A percentile compares a stretch with the other conserved stretches of the same genome.
phyloP scores from a whole-genome alignment of 2,329 filamentous ascomycete species.

The Fusarium austroafricanum region DNA sequence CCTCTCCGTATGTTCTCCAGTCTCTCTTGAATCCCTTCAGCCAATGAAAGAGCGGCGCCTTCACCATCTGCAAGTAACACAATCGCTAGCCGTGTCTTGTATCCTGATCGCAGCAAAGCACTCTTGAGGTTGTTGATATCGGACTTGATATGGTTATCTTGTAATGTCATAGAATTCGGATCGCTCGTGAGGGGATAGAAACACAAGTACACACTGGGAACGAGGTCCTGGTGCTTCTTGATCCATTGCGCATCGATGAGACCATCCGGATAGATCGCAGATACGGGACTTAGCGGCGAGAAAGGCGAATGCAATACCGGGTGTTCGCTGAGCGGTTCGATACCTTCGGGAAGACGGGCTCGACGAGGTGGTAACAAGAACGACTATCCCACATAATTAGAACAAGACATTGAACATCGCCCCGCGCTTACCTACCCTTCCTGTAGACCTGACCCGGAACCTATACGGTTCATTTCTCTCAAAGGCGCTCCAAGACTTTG shows the following conservation, averaged over 20 bases:
- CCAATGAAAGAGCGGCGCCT: constrained; percentile 56
- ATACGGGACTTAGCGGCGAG: constrained; percentile 87
- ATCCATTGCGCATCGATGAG: constrained; percentile 86
- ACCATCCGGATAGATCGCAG: constrained; percentile 88
- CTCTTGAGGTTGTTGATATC: constrained; percentile 84
- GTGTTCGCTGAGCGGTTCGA: constrained; percentile 60
- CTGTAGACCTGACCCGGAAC: constrained; percentile 79
- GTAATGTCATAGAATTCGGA: constrained; percentile 76
- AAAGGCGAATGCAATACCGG: constrained; percentile 87
- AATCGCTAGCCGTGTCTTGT: constrained; percentile 81
- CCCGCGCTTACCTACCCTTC: constrained; percentile 73
- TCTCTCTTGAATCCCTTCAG: constrained; percentile 75
- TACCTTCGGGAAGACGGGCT: constrained; percentile 63
- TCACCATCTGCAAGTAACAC: constrained; percentile 59
- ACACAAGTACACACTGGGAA: constrained; percentile 83
- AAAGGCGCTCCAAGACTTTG: constrained; percentile 74
- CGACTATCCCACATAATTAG: constrained; percentile 56
- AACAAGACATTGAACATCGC: constrained; percentile 34
- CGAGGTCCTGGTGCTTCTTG: constrained; percentile 85
- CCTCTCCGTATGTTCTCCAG: constrained; percentile 82
- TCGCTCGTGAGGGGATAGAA: constrained; percentile 84
- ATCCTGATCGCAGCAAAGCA: constrained; percentile 74
- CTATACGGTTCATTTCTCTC: constrained; percentile 63
- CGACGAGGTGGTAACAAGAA: constrained; percentile 68
- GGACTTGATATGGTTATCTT: constrained; percentile 87